Evolutionary conservation across 331 rosid genomes (phyloP), one percentile per base, ranked within the genome.

Genomic region (Pyracantha coccinea): DNA sequence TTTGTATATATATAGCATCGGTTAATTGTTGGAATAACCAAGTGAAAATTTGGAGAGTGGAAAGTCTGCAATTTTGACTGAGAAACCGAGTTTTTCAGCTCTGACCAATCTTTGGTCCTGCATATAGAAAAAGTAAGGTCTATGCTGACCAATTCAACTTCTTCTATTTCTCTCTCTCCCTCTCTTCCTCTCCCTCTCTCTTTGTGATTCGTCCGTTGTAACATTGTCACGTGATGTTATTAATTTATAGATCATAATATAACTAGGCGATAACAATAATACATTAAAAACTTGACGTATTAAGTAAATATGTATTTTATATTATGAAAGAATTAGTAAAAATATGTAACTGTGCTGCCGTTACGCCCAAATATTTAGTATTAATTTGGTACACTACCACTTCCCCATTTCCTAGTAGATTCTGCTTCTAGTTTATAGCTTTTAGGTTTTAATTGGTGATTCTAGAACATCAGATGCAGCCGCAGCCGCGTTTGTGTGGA

Each of bases 41-140:
- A 61, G 66, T 27, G 66, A 27, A 27, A 9, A 58, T 33, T 27
- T 21, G 35, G 66, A 23, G 47, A 68, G 38, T 54, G 45, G 88
- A 80, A 82, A 78, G 88, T 75, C 70, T 41, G 47, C 23, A 21
- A 78, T 78, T 78, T 87, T 82, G 95, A 89, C 89, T 61, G 75
- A 64, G 89, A 79, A 80, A 85, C 77, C 84, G 84, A 83, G 85
- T 88, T 83, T 72, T 90, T 83, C 89, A 81, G 89, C 93, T 32
- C 68, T 78, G 90, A 89, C 87, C 60, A 32, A 81, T 76, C 85
- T 76, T 71, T 78, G 85, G 89, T 77, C 78, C 77, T 58, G 50
- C 64, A 24, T 54, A 23, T 52, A 64, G 78, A 50, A 69, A 47
- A 29, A 11, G 23, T 19, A 24, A 16, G 33, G 29, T 60, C 66